Base-by-base conservation (phyloP, 2,329 filamentous ascomycete genomes). In the Penicillium nordicum region DNA sequence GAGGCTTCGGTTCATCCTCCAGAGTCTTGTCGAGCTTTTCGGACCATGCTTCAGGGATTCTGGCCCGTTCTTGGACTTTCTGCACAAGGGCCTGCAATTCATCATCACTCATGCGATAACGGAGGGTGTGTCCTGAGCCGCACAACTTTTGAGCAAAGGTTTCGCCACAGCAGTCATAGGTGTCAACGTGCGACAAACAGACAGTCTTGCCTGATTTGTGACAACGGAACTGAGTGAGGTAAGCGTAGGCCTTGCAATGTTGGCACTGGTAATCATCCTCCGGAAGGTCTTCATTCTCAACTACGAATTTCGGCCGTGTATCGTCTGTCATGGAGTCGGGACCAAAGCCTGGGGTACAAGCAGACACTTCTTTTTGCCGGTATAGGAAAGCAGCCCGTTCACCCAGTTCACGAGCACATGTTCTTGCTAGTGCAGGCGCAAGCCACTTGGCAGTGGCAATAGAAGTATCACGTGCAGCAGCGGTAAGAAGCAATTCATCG, bases 391-490 rank as follows among this genome's bases (percentile, higher is more conserved):
- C 78, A 48, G 85, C 80, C 51, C 94, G 84, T 59, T 88, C 84
- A 2, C 77, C 74, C 1, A 86, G 67, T 76, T 97, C 94, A 32
- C 90, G 85, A 56, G 86, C 83, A 63, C 85, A 84, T 68, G 96
- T 89, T 46, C 89, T 84, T 50, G 90, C 84, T 23, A 99, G 77
- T 1, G 94, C 94, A 0, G 93, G 93, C 2, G 88, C 89, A 16
- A 99, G 81, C 94, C 94, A 99, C 74, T 94, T 96, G 1, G 94
- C 91, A 2, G 91, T 97, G 65, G 90, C 89, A 55, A 99, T 97
- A 0, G 85, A 86, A 2, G 86, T 83, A 63, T 92, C 87, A 66
- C 85, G 88, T 62, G 90, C 86, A 7, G 92, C 91, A 8, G 94
- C 94, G 2, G 93, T 97, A 78, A 95, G 87, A 4, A 99, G 80